A percentile compares a stretch with the other conserved stretches of the same genome.
Evolutionary conservation across 495 filamentous ascomycete genomes (phyloP).

Genomic region (Neurospora sp.): DNA sequence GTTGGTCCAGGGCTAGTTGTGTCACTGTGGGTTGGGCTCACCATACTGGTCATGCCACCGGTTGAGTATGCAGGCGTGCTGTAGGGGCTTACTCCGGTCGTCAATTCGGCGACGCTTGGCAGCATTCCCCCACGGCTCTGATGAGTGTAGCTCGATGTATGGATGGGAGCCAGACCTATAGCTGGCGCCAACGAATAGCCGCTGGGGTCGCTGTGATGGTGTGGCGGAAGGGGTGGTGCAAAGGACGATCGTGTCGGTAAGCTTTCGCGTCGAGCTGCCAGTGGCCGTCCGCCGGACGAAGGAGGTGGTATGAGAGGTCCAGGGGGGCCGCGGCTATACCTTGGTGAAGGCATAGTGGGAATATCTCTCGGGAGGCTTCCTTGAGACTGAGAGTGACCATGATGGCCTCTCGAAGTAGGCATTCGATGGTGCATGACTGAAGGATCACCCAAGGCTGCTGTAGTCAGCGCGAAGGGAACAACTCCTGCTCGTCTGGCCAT

Average conservation of each 20-base stretch:
- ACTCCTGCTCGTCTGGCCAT: conserved; percentile 87
- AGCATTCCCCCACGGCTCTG: conserved; percentile 27
- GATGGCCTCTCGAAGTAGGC: conserved; percentile 25
- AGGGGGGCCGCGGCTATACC: conserved; percentile 24
- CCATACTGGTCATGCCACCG: conserved; percentile 18
- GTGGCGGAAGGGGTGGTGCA: conserved; percentile 9
- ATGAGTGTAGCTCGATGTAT: conserved; percentile 14
- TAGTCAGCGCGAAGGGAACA: conserved; percentile 64
- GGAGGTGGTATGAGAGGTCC: conserved; percentile 14
- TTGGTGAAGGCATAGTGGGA: conserved; percentile 22
- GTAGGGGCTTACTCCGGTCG: conserved; percentile 45
- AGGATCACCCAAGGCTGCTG: conserved; percentile 47
- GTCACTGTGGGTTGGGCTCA: conserved; percentile 27
- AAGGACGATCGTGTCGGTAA: conserved; percentile 28
- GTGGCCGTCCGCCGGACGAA: conserved; percentile 12
- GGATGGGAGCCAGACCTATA: conserved; percentile 38
- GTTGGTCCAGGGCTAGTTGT: conserved; percentile 34
- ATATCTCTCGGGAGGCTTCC: conserved; percentile 32
- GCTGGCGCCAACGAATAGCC: conserved; percentile 12
- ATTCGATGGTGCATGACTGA: conserved; percentile 27
- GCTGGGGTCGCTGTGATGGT: conserved; percentile 7
- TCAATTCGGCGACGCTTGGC: conserved; percentile 45
- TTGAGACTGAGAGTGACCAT: conserved; percentile 39
- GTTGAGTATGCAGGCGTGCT: conserved; percentile 42
- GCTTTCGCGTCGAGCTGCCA: conserved; percentile 36